Base-by-base conservation (phyloP, 139 green algal species). In the Yamagishiella unicocca region DNA sequence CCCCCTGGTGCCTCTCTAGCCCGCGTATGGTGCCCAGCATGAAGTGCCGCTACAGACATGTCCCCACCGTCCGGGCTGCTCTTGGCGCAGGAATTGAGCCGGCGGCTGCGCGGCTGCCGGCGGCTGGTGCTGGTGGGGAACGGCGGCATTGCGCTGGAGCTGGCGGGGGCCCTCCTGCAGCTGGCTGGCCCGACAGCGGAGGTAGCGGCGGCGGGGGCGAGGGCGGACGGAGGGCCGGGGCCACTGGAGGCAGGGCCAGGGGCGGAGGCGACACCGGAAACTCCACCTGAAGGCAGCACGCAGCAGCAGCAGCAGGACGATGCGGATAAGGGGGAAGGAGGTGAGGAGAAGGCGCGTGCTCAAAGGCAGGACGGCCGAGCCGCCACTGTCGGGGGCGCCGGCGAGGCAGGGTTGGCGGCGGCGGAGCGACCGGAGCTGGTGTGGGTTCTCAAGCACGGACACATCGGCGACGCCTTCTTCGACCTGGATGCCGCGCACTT, bases 391-490 rank as follows among this genome's bases (percentile, higher is more conserved):
- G 64, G 1, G 27, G 62, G 62, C 6, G 62, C 29, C 4, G 62
- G 62, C n/a, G n/a, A 71, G 7, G 62, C 29, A 31, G 19, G 54
- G 70, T 9, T 10, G 37, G 8, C 6, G 40, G 22, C 5, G 70
- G 70, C 35, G 72, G 72, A 8, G 25, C n/a, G 31, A 17, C 77
- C 95, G 46, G 92, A 97, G 40, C 85, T 98, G 14, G 90, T 96
- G 6, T 98, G 96, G 96, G 91, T 92, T 33, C 50, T 96, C 38
- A 94, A 93, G 84, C 95, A 98, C 67, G 89, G 35, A 4, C 93
- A 97, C 84, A 94, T 98, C 27, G 96, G 94, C 0, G 96, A 98
- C 82, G 94, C 96, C 1, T 97, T 98, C 82, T 98, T 98, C 68
- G 96, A 98, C 67, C 33, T 89, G 6, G 96, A 98, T 68, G 96